Evolutionary conservation across 495 filamentous ascomycete genomes (phyloP).

Genomic region (Talaromyces ruber): DNA sequence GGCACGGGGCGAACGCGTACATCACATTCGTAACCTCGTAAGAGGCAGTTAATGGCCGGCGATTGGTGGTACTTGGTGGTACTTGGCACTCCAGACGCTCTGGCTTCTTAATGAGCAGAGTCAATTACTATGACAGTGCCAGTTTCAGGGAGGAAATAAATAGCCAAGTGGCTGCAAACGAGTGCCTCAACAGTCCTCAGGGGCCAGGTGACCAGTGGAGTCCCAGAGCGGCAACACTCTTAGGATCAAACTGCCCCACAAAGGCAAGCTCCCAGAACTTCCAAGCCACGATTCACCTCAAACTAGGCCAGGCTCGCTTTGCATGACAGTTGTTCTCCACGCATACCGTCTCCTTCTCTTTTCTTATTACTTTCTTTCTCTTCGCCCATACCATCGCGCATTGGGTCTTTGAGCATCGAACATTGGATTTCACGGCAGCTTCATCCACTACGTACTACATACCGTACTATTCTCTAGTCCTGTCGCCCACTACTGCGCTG

Average conservation of each 20-base stretch:
- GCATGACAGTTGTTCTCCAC: not conserved
- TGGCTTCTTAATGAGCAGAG: not conserved
- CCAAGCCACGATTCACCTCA: constrained; percentile 1
- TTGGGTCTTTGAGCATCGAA: not conserved
- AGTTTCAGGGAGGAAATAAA: not conserved
- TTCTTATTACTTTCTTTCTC: not conserved
- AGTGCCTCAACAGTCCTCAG: not conserved
- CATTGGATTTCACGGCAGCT: not conserved
- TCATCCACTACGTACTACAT: not conserved
- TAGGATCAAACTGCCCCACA: not conserved
- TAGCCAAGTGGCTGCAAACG: constrained; percentile 4
- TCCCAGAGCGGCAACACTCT: not conserved
- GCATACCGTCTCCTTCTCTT: not conserved
- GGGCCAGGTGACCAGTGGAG: not conserved
- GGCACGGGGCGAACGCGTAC: not conserved
- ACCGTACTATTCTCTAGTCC: not conserved
- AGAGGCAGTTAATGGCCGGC: not conserved
- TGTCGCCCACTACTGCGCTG: not conserved
- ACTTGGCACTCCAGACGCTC: not conserved
- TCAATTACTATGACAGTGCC: not conserved
- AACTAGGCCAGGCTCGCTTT: not conserved
- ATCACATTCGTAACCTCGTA: not conserved
- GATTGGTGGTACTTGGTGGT: not conserved
- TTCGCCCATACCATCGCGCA: not conserved
- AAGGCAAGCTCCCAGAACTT: not conserved